A percentile compares a stretch with the other conserved stretches of the same genome.
Conservation (phyloP, 164 flowering plant species). For the Magnolia changhungtana region DNA sequence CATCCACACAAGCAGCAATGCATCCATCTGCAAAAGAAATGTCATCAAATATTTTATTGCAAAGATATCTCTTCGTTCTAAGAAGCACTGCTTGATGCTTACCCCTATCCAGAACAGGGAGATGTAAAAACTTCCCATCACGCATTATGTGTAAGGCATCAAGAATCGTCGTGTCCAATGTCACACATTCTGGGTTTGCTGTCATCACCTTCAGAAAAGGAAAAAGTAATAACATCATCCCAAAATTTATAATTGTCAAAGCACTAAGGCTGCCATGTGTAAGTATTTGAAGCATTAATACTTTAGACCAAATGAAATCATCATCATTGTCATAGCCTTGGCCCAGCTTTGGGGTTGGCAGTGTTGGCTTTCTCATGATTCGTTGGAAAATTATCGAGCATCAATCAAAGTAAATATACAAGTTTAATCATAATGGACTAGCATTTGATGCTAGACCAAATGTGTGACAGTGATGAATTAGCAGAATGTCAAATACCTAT, state of each 20-base stretch:
- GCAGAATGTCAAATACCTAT: too few relatives aligned
- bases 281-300: not conserved
- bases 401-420: too few relatives aligned
- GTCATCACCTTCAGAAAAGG: slow-evolving; percentile 76
- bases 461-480: too few relatives aligned
- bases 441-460: too few relatives aligned
- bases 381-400: too few relatives aligned
- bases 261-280: not conserved
- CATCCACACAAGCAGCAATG: slow-evolving; percentile 83
- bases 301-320: not conserved
- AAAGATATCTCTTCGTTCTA: not conserved
- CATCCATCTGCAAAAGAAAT: slow-evolving; percentile 60
- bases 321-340: not conserved
- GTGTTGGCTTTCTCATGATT: too few relatives aligned
- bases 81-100: slow-evolving; percentile 2
- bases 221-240: not conserved
- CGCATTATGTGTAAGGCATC: slow-evolving; percentile 96
- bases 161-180: slow-evolving; percentile 81
- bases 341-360: not conserved
- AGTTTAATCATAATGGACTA: too few relatives aligned
- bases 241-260: not conserved
- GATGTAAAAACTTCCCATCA: slow-evolving; percentile 91
- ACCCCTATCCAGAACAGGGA: slow-evolving; percentile 92
- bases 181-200: slow-evolving; percentile 84
- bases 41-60: not conserved